These are phyloP conservation scores for Filobasidium uniguttulatum DNA, from an alignment of 1,284 basidiomycete genomes.

Conservation along the genomic window DNA sequence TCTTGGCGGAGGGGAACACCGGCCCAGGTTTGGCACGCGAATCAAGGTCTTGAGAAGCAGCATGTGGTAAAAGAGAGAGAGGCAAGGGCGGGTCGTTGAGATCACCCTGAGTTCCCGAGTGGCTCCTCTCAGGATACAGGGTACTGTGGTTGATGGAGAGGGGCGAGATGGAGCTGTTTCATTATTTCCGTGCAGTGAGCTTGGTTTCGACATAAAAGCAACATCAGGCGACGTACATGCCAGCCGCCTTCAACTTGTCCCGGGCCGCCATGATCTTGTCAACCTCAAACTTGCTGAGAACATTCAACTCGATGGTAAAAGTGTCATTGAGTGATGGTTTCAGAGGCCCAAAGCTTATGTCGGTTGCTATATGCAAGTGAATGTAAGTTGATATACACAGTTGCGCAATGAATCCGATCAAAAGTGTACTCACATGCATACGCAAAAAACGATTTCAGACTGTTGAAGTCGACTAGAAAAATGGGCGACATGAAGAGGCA, in stretches of 20 bases:
- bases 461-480: not conserved
- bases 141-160: not conserved
- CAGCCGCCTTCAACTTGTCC: not conserved
- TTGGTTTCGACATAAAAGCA: not conserved
- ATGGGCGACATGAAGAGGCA: too few species aligned
- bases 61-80: too few species aligned
- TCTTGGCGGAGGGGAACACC: not conserved
- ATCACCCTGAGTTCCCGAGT: too few species aligned
- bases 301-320: not conserved
- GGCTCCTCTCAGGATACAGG: too few species aligned
- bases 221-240: not conserved
- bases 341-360: not conserved
- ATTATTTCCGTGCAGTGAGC: not conserved
- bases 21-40: not conserved
- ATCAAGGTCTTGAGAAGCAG: not conserved
- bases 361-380: not conserved
- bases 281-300: not conserved
- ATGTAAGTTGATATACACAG: not conserved
- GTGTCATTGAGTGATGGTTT: not conserved
- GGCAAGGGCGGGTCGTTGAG: too few species aligned
- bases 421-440: conserved; percentile 2
- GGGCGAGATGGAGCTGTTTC: not conserved
- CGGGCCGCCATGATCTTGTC: not conserved
- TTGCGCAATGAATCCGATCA: not conserved
- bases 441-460: not conserved